phyloP scores from a whole-genome alignment of 1,284 basidiomycete species.

The Sanghuangporus baumii region DNA sequence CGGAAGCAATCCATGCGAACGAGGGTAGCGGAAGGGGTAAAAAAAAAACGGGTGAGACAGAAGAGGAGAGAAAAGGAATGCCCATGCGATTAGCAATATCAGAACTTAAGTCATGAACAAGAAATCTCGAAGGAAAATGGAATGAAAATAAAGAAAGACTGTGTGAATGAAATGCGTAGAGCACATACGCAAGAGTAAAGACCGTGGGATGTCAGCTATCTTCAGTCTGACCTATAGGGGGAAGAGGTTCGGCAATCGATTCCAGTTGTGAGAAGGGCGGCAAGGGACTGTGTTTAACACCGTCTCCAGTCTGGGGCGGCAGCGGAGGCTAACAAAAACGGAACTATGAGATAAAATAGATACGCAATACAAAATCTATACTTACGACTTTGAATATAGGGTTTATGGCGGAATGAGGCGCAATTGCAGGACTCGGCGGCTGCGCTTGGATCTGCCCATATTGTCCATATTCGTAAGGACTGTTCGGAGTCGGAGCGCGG shows the following conservation, averaged over 20 bases:
- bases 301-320: slow-evolving; percentile 25
- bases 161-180: slow-evolving; percentile 24
- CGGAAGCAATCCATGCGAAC: slow-evolving; percentile 15
- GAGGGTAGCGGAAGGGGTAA: slow-evolving; percentile 14
- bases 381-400: slow-evolving; percentile 90
- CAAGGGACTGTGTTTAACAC: slow-evolving; percentile 41
- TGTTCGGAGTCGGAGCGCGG: slow-evolving; percentile 28
- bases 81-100: slow-evolving; percentile 23
- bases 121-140: slow-evolving; percentile 15
- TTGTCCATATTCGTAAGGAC: slow-evolving; percentile 26
- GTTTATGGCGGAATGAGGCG: slow-evolving; percentile 60
- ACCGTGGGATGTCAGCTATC: slow-evolving; percentile 19
- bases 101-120: slow-evolving; percentile 22
- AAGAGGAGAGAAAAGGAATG: slow-evolving; percentile 16
- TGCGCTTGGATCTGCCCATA: slow-evolving; percentile 30
- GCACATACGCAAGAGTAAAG: slow-evolving; percentile 20
- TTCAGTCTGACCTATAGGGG: slow-evolving; percentile 40
- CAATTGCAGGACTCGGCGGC: slow-evolving; percentile 25
- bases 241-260: slow-evolving; percentile 71
- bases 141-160: slow-evolving; percentile 20
- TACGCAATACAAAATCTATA: slow-evolving; percentile 32
- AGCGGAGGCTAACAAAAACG: slow-evolving; percentile 23
- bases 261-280: slow-evolving; percentile 75
- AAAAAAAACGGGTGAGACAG: slow-evolving; percentile 16
- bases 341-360: slow-evolving; percentile 32